Evolutionary conservation across 768 basidiomycete species (phyloP), one percentile per base, ranked within the genome.

Genomic region (Tubosaeta brunneosetosa): DNA sequence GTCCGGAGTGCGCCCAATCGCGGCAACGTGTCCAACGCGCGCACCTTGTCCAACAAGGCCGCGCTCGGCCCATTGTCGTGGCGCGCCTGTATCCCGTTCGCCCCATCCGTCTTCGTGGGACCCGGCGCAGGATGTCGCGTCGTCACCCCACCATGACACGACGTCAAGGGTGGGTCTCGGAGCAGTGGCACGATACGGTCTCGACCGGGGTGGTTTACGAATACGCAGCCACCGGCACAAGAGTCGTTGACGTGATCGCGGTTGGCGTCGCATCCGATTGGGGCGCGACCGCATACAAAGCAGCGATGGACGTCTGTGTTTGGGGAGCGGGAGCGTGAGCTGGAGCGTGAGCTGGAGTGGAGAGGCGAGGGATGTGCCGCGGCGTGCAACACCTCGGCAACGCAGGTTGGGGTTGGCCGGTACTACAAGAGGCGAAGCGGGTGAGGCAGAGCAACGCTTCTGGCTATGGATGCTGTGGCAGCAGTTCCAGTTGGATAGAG

Each of bases 1-100:
- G 94, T 97, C 67, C 88, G 77, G 49, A 99, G 69, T 6, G 84
- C 84, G 1, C 95, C 97, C 7, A 97, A 67, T 49, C 93, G 74
- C 29, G 94, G 92, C 57, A 97, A 71, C 22, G 83, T 81, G 63
- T 94, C 94, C 64, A 97, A 69, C n/a, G 91, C 90, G 41, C 92
- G 75, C 2, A 97, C 91, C 73, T 92, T 92, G 62, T 89, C 88
- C 60, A 93, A 71, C 56, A 97, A 65, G 16, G 91, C 90, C 10
- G 84, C 82, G 57, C 87, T 89, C 6, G 86, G 88, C 0, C 78
- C 78, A 41, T 71, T 66, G 32, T 74, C 68, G 26, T 61, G 47
- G 16, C 57, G 58, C 3, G 22, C 56, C 17, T 40, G 38, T 4
- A 16, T 26, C 3, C 56, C 58, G 8, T 53, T 57, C 44, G 16